Conservation (phyloP, 352 stramenopile species). For the Globisporangium parvum region DNA sequence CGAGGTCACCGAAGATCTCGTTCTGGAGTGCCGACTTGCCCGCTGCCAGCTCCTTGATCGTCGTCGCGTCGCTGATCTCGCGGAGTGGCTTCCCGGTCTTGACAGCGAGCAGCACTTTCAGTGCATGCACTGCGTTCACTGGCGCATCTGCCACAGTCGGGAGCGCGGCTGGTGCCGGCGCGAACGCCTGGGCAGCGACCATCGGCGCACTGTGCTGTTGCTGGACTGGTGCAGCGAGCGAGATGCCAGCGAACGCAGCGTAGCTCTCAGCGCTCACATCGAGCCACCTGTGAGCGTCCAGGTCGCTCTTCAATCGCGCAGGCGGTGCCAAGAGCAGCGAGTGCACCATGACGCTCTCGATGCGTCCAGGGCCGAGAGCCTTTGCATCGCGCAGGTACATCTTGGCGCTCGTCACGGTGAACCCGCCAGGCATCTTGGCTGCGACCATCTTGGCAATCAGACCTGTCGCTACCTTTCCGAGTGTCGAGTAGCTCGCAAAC, state of each 20-base stretch:
- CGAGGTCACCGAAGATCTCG: slow-evolving; percentile 81
- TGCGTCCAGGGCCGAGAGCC: slow-evolving; percentile 54
- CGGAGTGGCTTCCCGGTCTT: slow-evolving; percentile 74
- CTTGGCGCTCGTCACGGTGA: slow-evolving; percentile 78
- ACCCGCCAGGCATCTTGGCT: slow-evolving; percentile 81
- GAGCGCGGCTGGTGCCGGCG: slow-evolving; percentile 32
- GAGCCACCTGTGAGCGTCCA: slow-evolving; percentile 74
- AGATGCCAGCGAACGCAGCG: slow-evolving; percentile 65
- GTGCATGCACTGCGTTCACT: slow-evolving; percentile 68
- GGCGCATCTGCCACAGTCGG: slow-evolving; percentile 53
- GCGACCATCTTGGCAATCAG: slow-evolving; percentile 74
- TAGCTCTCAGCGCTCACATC: slow-evolving; percentile 69
- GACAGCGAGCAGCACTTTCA: slow-evolving; percentile 66
- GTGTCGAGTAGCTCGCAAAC: slow-evolving; percentile 59
- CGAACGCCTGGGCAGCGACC: neutral
- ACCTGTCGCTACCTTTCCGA: slow-evolving; percentile 60
- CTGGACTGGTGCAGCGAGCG: slow-evolving; percentile 26
- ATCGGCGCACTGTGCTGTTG: too few species aligned
- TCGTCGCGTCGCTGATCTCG: slow-evolving; percentile 54
- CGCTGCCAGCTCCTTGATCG: slow-evolving; percentile 73
- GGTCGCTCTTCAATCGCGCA: slow-evolving; percentile 63
- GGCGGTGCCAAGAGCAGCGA: slow-evolving; percentile 52
- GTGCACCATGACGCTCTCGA: slow-evolving; percentile 76
- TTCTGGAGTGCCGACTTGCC: slow-evolving; percentile 88
- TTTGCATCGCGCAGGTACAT: slow-evolving; percentile 52